These are phyloP conservation scores for Infundibulicybe gibba DNA, from an alignment of 768 basidiomycete genomes.

Conservation along the genomic window DNA sequence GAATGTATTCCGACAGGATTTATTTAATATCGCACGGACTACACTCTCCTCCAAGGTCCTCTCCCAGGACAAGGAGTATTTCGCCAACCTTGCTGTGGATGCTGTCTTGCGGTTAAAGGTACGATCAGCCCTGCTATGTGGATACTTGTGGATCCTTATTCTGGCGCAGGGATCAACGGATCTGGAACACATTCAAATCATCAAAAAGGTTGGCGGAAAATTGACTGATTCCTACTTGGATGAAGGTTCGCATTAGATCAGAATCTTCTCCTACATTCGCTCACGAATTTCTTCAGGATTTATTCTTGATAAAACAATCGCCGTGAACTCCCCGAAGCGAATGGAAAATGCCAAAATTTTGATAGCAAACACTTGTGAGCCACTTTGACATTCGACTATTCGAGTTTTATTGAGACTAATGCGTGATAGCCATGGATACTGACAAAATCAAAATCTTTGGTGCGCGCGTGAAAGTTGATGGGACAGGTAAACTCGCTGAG, in stretches of 20 bases:
- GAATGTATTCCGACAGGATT: conserved; percentile 76
- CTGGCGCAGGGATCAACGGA: conserved; percentile 85
- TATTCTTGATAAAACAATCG: conserved; percentile 95
- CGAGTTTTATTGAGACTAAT: neutral
- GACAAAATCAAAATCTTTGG: conserved; percentile 99
- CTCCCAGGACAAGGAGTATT: conserved; percentile 96
- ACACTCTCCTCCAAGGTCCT: conserved; percentile 96
- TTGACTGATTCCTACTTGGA: conserved; percentile 97
- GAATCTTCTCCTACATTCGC: neutral
- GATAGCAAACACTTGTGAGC: conserved; percentile 96
- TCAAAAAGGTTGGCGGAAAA: conserved; percentile 99
- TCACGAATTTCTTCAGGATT: conserved; percentile 57
- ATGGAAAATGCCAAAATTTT: conserved; percentile 94
- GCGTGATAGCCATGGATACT: conserved; percentile 87
- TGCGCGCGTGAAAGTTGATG: conserved; percentile 91
- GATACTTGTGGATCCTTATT: neutral
- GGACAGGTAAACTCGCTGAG: conserved; percentile 96
- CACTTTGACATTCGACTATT: too few species aligned
- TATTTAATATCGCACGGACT: conserved; percentile 95
- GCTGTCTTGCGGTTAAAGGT: conserved; percentile 92
- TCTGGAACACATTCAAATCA: conserved; percentile 97
- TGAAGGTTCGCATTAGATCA: conserved; percentile 56
- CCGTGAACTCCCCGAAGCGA: conserved; percentile 91
- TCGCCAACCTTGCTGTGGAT: conserved; percentile 96
- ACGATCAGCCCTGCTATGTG: neutral